These are phyloP conservation scores for Capronia epimyces DNA, from an alignment of 2,329 filamentous ascomycete species.

Conservation along the genomic window DNA sequence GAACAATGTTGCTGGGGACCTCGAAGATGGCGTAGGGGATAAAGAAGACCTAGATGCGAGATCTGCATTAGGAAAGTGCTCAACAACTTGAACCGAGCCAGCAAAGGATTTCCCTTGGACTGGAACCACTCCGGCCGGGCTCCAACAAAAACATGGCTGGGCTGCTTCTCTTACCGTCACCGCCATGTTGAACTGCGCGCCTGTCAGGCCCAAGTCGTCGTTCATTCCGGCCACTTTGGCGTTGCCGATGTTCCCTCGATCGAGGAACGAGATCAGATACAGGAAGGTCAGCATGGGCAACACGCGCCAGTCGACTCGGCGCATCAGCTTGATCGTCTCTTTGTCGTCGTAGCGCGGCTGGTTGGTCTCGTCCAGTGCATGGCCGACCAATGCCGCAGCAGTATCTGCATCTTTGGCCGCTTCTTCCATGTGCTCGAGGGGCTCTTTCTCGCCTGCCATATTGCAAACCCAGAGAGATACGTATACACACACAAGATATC, in stretches of 20 bases:
- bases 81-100: no score
- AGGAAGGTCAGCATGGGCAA: slow-evolving; percentile 42
- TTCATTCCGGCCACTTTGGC: slow-evolving; percentile 43
- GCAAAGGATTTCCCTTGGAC: no score
- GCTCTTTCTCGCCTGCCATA: no score
- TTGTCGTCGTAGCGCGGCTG: slow-evolving; percentile 9
- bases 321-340: slow-evolving; percentile 31
- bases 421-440: no score
- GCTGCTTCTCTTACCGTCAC: slow-evolving; percentile 15
- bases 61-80: no score
- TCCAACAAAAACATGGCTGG: no score
- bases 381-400: no score
- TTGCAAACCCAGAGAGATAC: no score
- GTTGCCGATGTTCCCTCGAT: slow-evolving; percentile 46
- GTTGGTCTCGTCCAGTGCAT: no score
- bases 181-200: slow-evolving; percentile 37
- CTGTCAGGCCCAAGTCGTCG: slow-evolving; percentile 39
- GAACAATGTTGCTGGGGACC: slow-evolving; percentile 47
- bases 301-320: slow-evolving; percentile 43
- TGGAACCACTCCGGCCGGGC: no score
- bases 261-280: slow-evolving; percentile 36
- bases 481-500: no score
- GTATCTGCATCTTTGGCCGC: no score
- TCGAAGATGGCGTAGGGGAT: slow-evolving; percentile 30
- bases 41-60: slow-evolving; percentile 20